Base-by-base conservation (phyloP, 106 monocot species). In the Posidonia australis region DNA sequence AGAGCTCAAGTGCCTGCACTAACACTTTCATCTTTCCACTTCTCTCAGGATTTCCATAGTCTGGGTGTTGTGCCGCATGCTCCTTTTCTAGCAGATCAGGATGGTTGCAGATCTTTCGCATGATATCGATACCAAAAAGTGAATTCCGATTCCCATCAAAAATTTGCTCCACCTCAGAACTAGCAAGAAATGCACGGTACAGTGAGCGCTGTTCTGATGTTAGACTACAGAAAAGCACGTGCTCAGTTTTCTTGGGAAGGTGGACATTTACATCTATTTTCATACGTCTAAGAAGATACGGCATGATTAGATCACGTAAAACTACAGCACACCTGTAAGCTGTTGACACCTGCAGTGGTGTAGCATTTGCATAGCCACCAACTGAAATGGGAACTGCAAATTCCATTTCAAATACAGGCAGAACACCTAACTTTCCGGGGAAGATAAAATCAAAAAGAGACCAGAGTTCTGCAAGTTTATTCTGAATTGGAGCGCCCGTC, bases 371-470 rank as follows among this genome's bases (percentile, higher is more conserved):
- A 66, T 91, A 98, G 13, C 96, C 96, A 41, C 96, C 96, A 48
- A 91, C 80, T 27, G 86, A 77, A 63, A 98, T 98, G 9, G 96
- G 96, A 67, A 98, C 87, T 16, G 87, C 81, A 73, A 90, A 90
- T 66, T 98, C 90, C 12, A 74, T 54, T 74, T 98, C 96, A 75
- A 98, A 98, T 31, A 98, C 85, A 9, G 96, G 96, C 27, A 90
- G 70, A 26, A 98, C 96, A 60, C 96, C 96, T 48, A 98, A 64
- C 64, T 98, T 98, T 20, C 96, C 96, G 46, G 96, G 96, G 46
- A 91, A 98, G 20, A 98, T 87, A 71, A 98, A 98, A 83, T 98
- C 96, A 73, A 98, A 98, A 22, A 98, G 80, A 41, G 90, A 98
- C 96, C 96, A 98, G 12, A 98, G 79, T 60, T 98, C 96, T 18